Evolutionary conservation across 2,329 filamentous ascomycete genomes (phyloP).

Genomic region (Alternaria triticimaculans): DNA sequence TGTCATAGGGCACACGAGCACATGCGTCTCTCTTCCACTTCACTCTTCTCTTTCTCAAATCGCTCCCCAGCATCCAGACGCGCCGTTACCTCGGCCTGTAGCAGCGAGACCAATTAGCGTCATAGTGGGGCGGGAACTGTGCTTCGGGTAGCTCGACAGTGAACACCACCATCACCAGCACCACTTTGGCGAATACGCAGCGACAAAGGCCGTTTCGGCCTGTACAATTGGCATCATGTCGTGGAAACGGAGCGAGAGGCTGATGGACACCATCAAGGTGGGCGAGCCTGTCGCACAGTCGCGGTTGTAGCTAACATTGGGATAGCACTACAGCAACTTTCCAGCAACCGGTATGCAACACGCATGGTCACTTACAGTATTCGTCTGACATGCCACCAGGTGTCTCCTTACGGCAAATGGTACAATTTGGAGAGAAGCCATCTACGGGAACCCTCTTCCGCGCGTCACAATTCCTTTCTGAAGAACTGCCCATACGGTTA

Average conservation of each 20-base stretch:
- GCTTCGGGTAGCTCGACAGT: constrained; percentile 20
- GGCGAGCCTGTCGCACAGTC: constrained; percentile 12
- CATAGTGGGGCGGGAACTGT: constrained; percentile 39
- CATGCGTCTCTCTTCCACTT: constrained; percentile 2
- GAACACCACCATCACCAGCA: constrained; percentile 14
- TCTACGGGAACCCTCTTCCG: constrained; percentile 93
- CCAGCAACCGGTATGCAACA: constrained; percentile 92
- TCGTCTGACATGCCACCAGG: constrained; percentile 34
- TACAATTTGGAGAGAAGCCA: constrained; percentile 94
- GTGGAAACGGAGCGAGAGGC: constrained; percentile 87
- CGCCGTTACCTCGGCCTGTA: constrained; percentile 37
- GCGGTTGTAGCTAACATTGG: constrained; percentile 29
- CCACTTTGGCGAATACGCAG: constrained; percentile 42
- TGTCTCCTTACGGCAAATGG: constrained; percentile 92
- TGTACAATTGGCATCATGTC: constrained; percentile 69
- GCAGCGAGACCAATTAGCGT: constrained; percentile 35
- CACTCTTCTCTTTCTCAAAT: background rate
- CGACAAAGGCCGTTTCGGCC: constrained; percentile 43
- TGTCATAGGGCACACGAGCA: background rate
- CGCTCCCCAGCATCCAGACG: constrained; percentile 10
- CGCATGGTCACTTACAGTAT: constrained; percentile 60
- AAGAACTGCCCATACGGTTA: constrained; percentile 95
- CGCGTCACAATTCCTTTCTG: constrained; percentile 96
- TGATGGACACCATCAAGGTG: constrained; percentile 92
- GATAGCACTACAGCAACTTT: constrained; percentile 86